A percentile compares a stretch with the other conserved stretches of the same genome.
These are phyloP conservation scores for Arctium lappa DNA, from an alignment of 129 eudicot genomes.

Conservation along the genomic window DNA sequence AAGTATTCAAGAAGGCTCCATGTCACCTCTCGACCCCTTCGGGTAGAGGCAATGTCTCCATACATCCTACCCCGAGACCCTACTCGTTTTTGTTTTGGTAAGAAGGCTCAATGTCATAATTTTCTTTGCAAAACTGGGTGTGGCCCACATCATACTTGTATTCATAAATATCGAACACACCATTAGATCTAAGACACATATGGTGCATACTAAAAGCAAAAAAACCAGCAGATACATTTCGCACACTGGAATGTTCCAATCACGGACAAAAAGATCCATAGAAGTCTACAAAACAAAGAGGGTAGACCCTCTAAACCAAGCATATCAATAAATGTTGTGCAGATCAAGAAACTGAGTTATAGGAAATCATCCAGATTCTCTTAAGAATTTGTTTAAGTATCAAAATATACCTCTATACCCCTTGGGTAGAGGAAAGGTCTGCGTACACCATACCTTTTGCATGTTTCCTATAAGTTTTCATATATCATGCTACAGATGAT, in stretches of 20 bases:
- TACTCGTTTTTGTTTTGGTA: too few relatives aligned
- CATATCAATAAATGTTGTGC: background rate
- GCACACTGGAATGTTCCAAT: background rate
- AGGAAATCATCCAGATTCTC: background rate
- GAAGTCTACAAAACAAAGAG: background rate
- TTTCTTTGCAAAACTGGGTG: background rate
- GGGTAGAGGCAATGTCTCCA: background rate
- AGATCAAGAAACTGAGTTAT: too few relatives aligned
- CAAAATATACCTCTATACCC: background rate
- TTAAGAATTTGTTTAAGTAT: background rate
- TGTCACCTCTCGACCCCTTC: background rate
- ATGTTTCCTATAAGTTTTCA: background rate
- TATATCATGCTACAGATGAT: background rate
- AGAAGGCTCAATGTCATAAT: too few relatives aligned
- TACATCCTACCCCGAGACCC: too few relatives aligned
- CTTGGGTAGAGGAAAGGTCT: background rate
- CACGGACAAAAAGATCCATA: background rate
- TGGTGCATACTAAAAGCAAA: background rate
- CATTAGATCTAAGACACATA: background rate
- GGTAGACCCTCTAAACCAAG: background rate
- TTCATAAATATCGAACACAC: background rate
- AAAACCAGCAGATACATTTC: background rate
- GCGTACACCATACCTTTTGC: too few relatives aligned
- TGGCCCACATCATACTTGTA: background rate
- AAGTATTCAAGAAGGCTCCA: slow-evolving; percentile 2